These are phyloP conservation scores for Plasmodium yoelii DNA, from an alignment of 169 alveolate genomes.

Conservation along the genomic window DNA sequence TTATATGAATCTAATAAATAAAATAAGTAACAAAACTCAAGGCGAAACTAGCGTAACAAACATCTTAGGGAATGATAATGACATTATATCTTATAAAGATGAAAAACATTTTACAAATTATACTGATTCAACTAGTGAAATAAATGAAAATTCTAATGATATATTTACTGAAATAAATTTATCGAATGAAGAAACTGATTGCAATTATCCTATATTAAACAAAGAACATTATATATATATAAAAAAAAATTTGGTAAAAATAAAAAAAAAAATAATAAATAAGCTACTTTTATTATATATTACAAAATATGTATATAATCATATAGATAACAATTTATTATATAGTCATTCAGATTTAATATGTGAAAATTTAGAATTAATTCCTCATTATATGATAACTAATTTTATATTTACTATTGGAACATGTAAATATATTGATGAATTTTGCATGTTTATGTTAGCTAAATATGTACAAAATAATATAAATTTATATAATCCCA, in stretches of 20 bases:
- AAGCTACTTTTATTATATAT: slow-evolving; percentile 44
- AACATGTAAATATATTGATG: slow-evolving; percentile 69
- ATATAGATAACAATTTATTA: slow-evolving; percentile 58
- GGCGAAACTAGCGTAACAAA: not conserved
- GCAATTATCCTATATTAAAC: slow-evolving; percentile 8
- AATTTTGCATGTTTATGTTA: slow-evolving; percentile 74
- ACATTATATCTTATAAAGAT: not conserved
- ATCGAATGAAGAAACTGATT: not conserved
- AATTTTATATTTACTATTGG: slow-evolving; percentile 75
- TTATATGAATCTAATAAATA: slow-evolving; percentile 45
- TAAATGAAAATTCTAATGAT: not conserved
- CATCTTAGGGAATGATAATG: not conserved
- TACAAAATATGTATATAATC: slow-evolving; percentile 56
- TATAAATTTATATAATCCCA: slow-evolving; percentile 22
- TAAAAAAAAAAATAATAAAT: slow-evolving; percentile 26
- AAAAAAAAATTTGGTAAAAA: slow-evolving; percentile 6
- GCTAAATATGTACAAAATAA: slow-evolving; percentile 74
- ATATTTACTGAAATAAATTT: not conserved
- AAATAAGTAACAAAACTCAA: slow-evolving; percentile 25
- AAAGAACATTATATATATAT: slow-evolving; percentile 17
- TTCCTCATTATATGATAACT: slow-evolving; percentile 44
- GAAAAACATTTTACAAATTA: not conserved
- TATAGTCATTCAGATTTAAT: slow-evolving; percentile 71
- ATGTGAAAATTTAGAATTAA: slow-evolving; percentile 61
- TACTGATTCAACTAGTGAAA: not conserved